Evolutionary conservation across 768 basidiomycete genomes (phyloP).

Genomic region (Plicaturopsis crispa): DNA sequence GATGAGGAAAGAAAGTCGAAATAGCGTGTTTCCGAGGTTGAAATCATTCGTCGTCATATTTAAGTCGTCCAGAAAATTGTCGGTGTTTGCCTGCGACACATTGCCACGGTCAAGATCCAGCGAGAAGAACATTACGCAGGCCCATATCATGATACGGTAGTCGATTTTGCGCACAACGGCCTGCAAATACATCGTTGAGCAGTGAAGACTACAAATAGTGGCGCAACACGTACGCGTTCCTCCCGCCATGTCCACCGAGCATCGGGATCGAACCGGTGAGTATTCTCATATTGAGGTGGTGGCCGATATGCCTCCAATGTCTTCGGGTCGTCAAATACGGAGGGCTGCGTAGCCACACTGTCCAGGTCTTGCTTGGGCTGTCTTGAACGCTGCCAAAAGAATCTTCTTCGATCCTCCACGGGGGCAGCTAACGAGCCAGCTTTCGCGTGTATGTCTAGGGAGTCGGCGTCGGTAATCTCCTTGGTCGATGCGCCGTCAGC

Average conservation of each 20-base stretch:
- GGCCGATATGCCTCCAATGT: constrained; percentile 45
- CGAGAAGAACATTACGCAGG: constrained; percentile 56
- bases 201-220: neutral
- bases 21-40: constrained; percentile 57
- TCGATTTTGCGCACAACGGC: constrained; percentile 53
- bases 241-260: constrained; percentile 71
- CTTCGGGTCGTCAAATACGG: constrained; percentile 53
- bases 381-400: constrained; percentile 23
- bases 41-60: constrained; percentile 55
- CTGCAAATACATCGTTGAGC: constrained; percentile 23
- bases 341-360: constrained; percentile 50
- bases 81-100: constrained; percentile 59
- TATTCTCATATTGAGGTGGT: constrained; percentile 48
- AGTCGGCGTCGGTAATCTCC: neutral
- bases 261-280: constrained; percentile 54
- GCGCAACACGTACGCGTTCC: constrained; percentile 35
- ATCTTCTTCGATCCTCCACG: constrained; percentile 12
- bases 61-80: constrained; percentile 60
- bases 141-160: constrained; percentile 51
- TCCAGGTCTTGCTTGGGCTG: constrained; percentile 31
- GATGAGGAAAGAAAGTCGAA: constrained; percentile 37
- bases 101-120: constrained; percentile 55
- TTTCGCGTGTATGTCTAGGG: neutral
- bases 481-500: no score
- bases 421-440: constrained; percentile 23